Evolutionary conservation across 1,284 basidiomycete genomes (phyloP), one percentile per base, ranked within the genome.

Genomic region (Melanopsichium pennsylvanicum): DNA sequence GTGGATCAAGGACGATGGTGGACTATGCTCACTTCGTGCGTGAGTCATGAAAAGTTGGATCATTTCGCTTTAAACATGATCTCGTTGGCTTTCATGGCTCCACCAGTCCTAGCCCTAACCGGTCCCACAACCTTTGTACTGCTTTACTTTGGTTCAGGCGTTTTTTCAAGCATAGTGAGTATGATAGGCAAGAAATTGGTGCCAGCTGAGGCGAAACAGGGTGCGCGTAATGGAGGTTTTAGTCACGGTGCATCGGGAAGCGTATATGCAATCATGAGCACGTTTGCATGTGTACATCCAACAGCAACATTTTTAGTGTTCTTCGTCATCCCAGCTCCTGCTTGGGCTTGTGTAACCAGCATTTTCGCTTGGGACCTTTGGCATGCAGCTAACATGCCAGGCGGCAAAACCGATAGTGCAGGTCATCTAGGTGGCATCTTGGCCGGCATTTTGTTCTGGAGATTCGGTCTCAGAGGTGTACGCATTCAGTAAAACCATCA

Each of bases 51-150:
- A 11, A 23, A 34, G 2, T 19, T 58, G 7, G 2, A 78, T 0
- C 93, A 95, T 78, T 86, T 92, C 29, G 73, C 90, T 23, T 83
- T 93, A 79, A 95, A 95, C 78, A 87, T 87, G 40, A 85, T 93
- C 67, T 87, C 89, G 0, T 89, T 89, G 75, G 91, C 86, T 77
- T 92, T 91, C 82, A 86, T 93, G 83, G 89, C 89, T 1, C 88
- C 86, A 0, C 83, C 87, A 0, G 87, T 91, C 23, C 84, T 92
- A n/a, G 74, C 82, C 42, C 81, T 90, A 19, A 84, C 93, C 9
- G 91, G 91, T 0, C 87, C 87, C 46, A 83, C 86, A 2, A 84
- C 85, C 3, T 93, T 94, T 82, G 80, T 93, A 1, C 84, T 84
- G 1, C 84, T 95, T 12, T 95, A 95, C 81, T 84, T 94, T 40